phyloP scores from a whole-genome alignment of 306 rosid genomes.

The Corylus avellana region DNA sequence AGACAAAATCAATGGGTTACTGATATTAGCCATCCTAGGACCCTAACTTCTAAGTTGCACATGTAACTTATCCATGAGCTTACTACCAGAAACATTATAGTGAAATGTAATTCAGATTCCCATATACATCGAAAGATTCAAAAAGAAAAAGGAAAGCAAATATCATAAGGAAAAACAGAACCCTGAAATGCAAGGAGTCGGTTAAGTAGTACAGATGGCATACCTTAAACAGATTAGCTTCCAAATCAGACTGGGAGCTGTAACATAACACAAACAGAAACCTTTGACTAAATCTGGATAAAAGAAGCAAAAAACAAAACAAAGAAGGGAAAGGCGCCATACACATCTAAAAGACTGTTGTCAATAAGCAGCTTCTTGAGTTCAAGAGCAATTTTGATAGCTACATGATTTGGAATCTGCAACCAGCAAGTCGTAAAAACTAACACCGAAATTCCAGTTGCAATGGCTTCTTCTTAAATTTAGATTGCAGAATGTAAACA shows the following conservation, averaged over 20 bases:
- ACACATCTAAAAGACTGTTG: slow-evolving; percentile 96
- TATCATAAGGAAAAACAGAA: slow-evolving; percentile 5
- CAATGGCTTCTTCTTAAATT: not conserved
- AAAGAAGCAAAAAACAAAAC: not conserved
- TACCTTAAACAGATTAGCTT: slow-evolving; percentile 89
- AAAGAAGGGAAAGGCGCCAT: slow-evolving; percentile 37
- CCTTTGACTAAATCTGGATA: slow-evolving; percentile 8
- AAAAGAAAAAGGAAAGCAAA: slow-evolving; percentile 11
- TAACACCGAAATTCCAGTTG: not conserved
- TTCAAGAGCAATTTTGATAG: slow-evolving; percentile 86
- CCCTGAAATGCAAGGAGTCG: not conserved
- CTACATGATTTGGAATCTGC: slow-evolving; percentile 95
- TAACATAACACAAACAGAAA: slow-evolving; percentile 28
- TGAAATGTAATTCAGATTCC: slow-evolving; percentile 16
- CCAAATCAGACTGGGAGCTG: slow-evolving; percentile 94
- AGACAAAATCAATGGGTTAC: not conserved
- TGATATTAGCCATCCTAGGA: not conserved
- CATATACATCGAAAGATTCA: not conserved
- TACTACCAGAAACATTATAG: slow-evolving; percentile 4
- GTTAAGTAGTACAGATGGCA: slow-evolving; percentile 15
- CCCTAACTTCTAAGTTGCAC: not conserved
- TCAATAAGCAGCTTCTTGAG: slow-evolving; percentile 94
- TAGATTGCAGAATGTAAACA: not conserved
- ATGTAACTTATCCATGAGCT: slow-evolving; percentile 3
- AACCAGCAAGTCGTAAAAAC: slow-evolving; percentile 38